Conservation (phyloP, 352 stramenopile genomes). For the Phytophthora hibernalis region DNA sequence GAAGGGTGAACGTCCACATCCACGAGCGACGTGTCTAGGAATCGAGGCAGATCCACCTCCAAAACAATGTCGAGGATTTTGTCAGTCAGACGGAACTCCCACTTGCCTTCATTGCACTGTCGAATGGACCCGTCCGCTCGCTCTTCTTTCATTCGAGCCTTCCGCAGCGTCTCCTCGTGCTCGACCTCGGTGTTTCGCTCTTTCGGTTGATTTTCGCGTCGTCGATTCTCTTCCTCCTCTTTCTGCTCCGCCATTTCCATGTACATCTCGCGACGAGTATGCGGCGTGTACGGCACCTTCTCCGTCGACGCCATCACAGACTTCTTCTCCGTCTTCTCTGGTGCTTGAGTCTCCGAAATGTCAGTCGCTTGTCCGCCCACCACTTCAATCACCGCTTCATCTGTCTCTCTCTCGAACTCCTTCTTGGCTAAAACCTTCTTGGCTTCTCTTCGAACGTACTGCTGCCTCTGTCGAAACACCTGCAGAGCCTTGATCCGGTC, state of each 20-base stretch:
- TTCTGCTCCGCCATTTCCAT: conserved; percentile 95
- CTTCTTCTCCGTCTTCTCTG: conserved; percentile 27
- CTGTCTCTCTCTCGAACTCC: conserved; percentile 23
- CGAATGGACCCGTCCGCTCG: conserved; percentile 45
- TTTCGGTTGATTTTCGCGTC: conserved; percentile 79
- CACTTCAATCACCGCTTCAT: conserved; percentile 52
- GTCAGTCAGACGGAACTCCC: conserved; percentile 83
- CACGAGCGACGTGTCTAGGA: conserved; percentile 93
- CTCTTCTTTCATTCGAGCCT: conserved; percentile 44
- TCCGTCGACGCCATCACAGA: conserved; percentile 55
- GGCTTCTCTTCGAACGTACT: conserved; percentile 45
- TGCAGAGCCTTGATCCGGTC: conserved; percentile 90
- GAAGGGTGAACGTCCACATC: conserved; percentile 94
- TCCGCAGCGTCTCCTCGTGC: conserved; percentile 68
- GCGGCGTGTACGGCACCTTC: conserved; percentile 73
- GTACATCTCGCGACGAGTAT: conserved; percentile 87
- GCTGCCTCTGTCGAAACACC: conserved; percentile 61
- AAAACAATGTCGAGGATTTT: conserved; percentile 72
- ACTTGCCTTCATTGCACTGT: conserved; percentile 94
- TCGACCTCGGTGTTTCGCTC: conserved; percentile 90
- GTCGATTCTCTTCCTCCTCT: conserved; percentile 86
- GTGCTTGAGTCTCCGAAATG: conserved; percentile 34
- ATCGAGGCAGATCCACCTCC: conserved; percentile 84
- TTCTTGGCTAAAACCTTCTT: conserved; percentile 31
- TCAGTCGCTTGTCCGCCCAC: conserved; percentile 43